Evolutionary conservation across 441 rosid genomes (phyloP).

Genomic region (Gossypium laxum): DNA sequence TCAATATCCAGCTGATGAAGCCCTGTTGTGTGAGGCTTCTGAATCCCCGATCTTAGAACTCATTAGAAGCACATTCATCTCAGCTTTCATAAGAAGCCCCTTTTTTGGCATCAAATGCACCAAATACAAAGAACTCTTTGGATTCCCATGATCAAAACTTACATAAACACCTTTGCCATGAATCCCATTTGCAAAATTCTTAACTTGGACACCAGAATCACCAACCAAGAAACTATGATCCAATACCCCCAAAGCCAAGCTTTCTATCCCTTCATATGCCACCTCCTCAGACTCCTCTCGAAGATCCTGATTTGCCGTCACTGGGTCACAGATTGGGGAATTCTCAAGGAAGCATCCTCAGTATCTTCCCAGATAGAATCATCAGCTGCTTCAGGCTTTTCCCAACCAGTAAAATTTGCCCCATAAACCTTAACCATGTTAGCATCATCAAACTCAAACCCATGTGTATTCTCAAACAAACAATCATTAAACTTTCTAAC

Average conservation of each 20-base stretch:
- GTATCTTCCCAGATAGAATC: conserved; percentile 98
- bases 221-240: conserved; percentile 94
- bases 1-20: conserved; percentile 91
- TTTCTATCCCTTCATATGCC: conserved; percentile 72
- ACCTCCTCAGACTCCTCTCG: conserved; percentile 89
- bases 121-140: conserved; percentile 22
- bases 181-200: conserved; percentile 79
- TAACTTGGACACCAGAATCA: conserved; percentile 79
- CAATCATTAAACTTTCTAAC: conserved; percentile 46
- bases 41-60: conserved; percentile 55
- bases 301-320: conserved; percentile 53
- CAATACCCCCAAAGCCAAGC: conserved; percentile 89
- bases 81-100: conserved; percentile 91
- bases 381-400: conserved; percentile 77
- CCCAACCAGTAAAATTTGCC: conserved; percentile 91
- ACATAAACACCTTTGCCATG: conserved; percentile 88
- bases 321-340: conserved; percentile 54
- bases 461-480: conserved; percentile 75
- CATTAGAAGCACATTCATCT: conserved; percentile 91
- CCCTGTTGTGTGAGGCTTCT: conserved; percentile 55
- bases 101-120: conserved; percentile 60
- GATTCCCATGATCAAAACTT: conserved; percentile 46
- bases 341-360: conserved; percentile 48
- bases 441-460: conserved; percentile 63
- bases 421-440: conserved; percentile 72